These are phyloP conservation scores for Paramecium pentaurelia DNA, from an alignment of 73 alveolate species.

Conservation along the genomic window DNA sequence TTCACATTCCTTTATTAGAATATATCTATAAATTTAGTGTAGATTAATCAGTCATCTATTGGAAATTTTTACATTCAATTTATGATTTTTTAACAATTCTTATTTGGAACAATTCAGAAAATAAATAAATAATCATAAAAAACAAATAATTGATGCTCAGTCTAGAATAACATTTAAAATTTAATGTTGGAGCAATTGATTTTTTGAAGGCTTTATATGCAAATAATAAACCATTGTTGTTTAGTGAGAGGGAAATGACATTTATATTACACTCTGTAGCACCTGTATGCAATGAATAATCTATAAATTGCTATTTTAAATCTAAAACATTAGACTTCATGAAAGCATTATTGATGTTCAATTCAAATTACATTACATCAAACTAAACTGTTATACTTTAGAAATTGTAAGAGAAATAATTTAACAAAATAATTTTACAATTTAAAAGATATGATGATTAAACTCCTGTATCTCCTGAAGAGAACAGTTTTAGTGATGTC, in stretches of 20 bases:
- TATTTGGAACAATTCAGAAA: not conserved
- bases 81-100: constrained; percentile 1
- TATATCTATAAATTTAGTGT: not conserved
- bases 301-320: not conserved
- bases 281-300: not conserved
- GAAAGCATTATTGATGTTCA: not conserved
- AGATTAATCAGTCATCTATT: not conserved
- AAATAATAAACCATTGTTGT: not conserved
- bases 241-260: not conserved
- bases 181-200: not conserved
- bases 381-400: not conserved
- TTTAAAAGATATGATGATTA: not conserved
- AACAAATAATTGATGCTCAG: not conserved
- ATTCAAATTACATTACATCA: not conserved
- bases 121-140: not conserved
- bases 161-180: not conserved
- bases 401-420: not conserved
- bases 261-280: not conserved
- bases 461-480: not conserved
- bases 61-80: not conserved
- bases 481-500: not conserved
- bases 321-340: not conserved
- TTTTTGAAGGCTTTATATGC: not conserved
- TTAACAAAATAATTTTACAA: not conserved
- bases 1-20: not conserved